Evolutionary conservation across 2,329 filamentous ascomycete genomes (phyloP).

Genomic region (Madurella fahalii): DNA sequence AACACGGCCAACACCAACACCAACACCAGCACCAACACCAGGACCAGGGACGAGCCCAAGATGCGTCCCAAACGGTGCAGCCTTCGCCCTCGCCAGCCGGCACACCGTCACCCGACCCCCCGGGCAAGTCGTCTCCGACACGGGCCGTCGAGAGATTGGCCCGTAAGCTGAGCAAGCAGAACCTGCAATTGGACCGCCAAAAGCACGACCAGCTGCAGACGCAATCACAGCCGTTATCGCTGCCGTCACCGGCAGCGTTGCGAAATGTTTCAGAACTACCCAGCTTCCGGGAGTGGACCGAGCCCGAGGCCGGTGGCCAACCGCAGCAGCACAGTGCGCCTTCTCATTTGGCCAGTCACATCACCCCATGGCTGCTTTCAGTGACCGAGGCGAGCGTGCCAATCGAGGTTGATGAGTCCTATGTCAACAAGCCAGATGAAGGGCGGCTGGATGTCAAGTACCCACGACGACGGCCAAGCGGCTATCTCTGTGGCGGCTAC

Average conservation of each 20-base stretch:
- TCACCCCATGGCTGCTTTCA: neutral
- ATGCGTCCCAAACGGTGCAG: neutral
- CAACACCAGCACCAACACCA: conserved; percentile 5
- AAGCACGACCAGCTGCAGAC: neutral
- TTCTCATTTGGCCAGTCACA: neutral
- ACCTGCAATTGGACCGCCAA: conserved; percentile 15
- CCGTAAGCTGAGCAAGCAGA: conserved; percentile 24
- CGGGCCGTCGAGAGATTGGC: conserved; percentile 19
- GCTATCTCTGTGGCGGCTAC: neutral
- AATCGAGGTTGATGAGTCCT: conserved; percentile 2
- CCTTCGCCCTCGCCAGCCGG: neutral
- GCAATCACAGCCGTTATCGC: neutral
- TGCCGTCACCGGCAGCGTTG: neutral
- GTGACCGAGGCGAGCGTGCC: neutral
- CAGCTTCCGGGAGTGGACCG: conserved; percentile 6
- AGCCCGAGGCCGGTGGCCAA: conserved; percentile 14
- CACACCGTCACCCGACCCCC: neutral
- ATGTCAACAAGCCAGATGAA: neutral
- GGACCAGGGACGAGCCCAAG: neutral
- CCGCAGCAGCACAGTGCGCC: neutral
- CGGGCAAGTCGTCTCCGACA: neutral
- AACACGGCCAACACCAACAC: conserved; percentile 3
- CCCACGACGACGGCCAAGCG: conserved; percentile 2
- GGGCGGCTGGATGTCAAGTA: neutral
- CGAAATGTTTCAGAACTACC: neutral